phyloP scores from a whole-genome alignment of 2,329 filamentous ascomycete genomes.

The Juglanconis oblonga region DNA sequence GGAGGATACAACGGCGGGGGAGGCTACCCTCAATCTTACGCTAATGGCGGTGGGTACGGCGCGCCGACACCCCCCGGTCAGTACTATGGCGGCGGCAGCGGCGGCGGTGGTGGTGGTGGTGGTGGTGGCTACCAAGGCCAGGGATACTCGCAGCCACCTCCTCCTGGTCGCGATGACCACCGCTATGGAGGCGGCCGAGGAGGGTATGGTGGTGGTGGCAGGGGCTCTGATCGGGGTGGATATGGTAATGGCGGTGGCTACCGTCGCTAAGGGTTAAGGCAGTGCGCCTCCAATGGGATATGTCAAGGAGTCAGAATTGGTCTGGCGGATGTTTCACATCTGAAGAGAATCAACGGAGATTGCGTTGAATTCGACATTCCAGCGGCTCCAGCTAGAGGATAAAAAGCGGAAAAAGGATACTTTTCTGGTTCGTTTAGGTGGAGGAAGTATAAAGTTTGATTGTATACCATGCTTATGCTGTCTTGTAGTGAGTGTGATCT shows the following conservation, averaged over 20 bases:
- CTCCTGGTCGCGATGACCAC: constrained; percentile 12
- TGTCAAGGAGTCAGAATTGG: no score
- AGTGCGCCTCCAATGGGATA: background rate
- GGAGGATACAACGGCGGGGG: constrained; percentile 10
- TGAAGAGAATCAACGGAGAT: no score
- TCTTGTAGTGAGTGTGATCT: no score
- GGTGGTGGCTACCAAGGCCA: constrained; percentile 11
- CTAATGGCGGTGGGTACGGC: constrained; percentile 11
- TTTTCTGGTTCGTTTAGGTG: no score
- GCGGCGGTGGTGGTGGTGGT: background rate
- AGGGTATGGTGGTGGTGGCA: constrained; percentile 11
- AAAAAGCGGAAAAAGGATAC: no score
- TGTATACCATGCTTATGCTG: no score
- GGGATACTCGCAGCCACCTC: constrained; percentile 10
- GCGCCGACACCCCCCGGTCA: constrained; percentile 13
- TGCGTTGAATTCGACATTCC: no score
- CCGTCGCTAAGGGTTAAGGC: constrained; percentile 5
- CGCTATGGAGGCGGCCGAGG: constrained; percentile 12
- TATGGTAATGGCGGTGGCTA: constrained; percentile 15
- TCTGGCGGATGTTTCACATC: no score
- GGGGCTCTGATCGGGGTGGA: constrained; percentile 11
- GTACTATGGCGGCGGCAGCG: constrained; percentile 10
- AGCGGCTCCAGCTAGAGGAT: no score
- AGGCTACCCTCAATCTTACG: constrained; percentile 15
- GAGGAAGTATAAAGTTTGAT: no score